phyloP scores from a whole-genome alignment of 2,329 filamentous ascomycete genomes.

The Exutisphaerella laricina region DNA sequence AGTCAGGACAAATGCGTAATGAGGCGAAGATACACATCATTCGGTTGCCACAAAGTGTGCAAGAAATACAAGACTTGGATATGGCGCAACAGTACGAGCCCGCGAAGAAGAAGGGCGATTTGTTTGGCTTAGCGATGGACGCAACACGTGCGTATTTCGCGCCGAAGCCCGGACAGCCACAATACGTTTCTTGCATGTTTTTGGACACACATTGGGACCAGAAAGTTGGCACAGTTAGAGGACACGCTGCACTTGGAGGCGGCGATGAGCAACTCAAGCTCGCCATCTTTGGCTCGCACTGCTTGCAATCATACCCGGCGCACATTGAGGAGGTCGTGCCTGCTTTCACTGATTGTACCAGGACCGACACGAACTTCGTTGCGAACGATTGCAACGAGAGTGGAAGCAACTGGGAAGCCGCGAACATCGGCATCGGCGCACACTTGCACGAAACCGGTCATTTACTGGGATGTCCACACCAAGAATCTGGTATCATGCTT shows the following conservation, averaged over 20 bases:
- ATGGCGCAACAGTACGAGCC: constrained; percentile 69
- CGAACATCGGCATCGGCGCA: constrained; percentile 86
- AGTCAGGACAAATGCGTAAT: constrained; percentile 70
- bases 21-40: constrained; percentile 88
- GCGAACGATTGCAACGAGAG: constrained; percentile 83
- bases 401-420: constrained; percentile 92
- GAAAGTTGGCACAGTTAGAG: constrained; percentile 61
- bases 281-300: constrained; percentile 88
- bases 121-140: constrained; percentile 71
- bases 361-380: constrained; percentile 72
- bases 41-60: constrained; percentile 73
- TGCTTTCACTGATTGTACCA: constrained; percentile 84
- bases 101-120: constrained; percentile 63
- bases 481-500: constrained; percentile 87
- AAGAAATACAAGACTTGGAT: constrained; percentile 73
- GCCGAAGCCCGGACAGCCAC: constrained; percentile 68
- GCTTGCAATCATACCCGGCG: constrained; percentile 82
- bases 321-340: constrained; percentile 85
- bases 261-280: constrained; percentile 68
- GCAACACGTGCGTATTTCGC: constrained; percentile 75
- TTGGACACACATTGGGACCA: constrained; percentile 87
- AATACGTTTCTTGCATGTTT: constrained; percentile 80
- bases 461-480: constrained; percentile 82
- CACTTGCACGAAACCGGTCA: constrained; percentile 90
- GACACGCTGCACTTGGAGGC: constrained; percentile 80